Base-by-base conservation (phyloP, 805 yeast species). In the Huiozyma naganishii region DNA sequence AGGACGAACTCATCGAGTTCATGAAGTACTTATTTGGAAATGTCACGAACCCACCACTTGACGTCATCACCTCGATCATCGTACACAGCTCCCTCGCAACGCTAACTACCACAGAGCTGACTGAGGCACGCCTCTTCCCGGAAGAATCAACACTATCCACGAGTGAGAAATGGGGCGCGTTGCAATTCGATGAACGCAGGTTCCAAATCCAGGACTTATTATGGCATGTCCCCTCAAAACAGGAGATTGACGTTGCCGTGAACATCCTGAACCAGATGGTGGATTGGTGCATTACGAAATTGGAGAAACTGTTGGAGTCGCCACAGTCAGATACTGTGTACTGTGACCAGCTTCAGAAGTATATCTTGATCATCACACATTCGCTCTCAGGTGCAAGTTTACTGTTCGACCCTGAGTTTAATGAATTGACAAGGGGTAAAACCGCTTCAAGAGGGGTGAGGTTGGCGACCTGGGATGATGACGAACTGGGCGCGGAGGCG, bases 221-320 rank as follows among this genome's bases (percentile, higher is more conserved):
- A 1, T 90, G 98, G 98, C 86, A 80, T 54, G 59, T 72, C 1
- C 97, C 97, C 0, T 55, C 69, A 1, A 62, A 62, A 2, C 60
- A 53, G 2, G 88, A 82, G 40, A 65, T 84, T 3, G 66, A 67
- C 0, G 74, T 76, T 54, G 88, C 95, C 0, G 71, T 79, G 7
- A 70, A 74, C 3, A 62, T 78, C 8, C 83, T 81, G 51, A 74
- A 70, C 23, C 58, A 55, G 1, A 71, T 81, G 39, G 67, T 76
- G 0, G 58, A 68, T 0, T 66, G 61, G 37, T 62, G 77, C 3
- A 61, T 78, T 23, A 54, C 61, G 0, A 67, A 70, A 27, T 66
- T 83, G 11, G 67, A 67, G 45, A 48, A 51, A 0, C 48, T 64
- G 17, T 59, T 66, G 45, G 41, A 48, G 7, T 32, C 45, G 2